These are phyloP conservation scores for Acer yangbiense DNA, from an alignment of 345 rosid species.

Conservation along the genomic window DNA sequence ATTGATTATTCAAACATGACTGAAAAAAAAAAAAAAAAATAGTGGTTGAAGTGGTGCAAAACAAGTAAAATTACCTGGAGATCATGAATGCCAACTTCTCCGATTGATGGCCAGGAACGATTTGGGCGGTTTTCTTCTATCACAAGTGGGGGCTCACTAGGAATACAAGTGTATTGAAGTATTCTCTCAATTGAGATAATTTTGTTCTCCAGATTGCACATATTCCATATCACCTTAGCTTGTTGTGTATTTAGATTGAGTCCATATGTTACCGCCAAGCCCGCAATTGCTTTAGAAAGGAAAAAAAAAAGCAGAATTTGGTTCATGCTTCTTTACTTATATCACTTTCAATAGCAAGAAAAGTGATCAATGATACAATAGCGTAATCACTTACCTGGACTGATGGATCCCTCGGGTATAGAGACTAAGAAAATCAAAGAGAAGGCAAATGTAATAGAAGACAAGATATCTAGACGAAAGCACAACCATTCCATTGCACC, in stretches of 20 bases:
- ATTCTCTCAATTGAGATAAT: constrained; percentile 67
- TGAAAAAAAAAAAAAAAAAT: not conserved
- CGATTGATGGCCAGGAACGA: constrained; percentile 57
- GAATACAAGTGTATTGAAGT: constrained; percentile 52
- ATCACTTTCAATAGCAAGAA: not conserved
- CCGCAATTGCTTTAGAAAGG: constrained; percentile 45
- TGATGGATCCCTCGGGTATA: constrained; percentile 48
- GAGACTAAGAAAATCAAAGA: constrained; percentile 61
- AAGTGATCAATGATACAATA: not conserved
- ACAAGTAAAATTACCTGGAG: constrained; percentile 40
- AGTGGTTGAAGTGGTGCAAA: not conserved
- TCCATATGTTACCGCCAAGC: constrained; percentile 56
- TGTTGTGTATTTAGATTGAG: constrained; percentile 53
- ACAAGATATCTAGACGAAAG: constrained; percentile 66
- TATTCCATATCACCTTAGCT: constrained; percentile 47
- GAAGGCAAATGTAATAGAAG: constrained; percentile 56
- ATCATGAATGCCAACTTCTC: constrained; percentile 50
- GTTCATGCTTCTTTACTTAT: not conserved
- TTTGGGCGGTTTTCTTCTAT: constrained; percentile 53
- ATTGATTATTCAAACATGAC: not conserved
- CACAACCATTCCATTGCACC: constrained; percentile 78
- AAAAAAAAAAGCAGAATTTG: not conserved
- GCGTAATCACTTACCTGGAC: constrained; percentile 52
- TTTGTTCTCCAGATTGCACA: constrained; percentile 50
- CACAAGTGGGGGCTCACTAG: constrained; percentile 64